Evolutionary conservation across 768 basidiomycete species (phyloP), one percentile per base, ranked within the genome.

Genomic region (Amyloporia xantha): DNA sequence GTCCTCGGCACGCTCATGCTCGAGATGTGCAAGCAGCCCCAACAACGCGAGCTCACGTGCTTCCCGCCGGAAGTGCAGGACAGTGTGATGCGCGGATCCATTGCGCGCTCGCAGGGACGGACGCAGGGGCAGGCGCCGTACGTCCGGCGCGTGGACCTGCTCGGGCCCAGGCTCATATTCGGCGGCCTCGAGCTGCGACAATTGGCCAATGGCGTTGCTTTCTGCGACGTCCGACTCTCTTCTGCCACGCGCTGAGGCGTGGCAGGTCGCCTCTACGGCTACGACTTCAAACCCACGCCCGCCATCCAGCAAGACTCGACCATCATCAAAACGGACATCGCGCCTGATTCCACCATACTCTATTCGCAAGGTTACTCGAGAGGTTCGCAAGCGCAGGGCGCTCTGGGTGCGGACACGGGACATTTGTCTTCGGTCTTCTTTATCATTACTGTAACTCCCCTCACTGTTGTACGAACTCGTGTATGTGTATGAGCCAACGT

Each of bases 191-290:
- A 39, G 11, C 17, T 53, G 35, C 27, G 28, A 17, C 19, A 40
- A 9, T n/a, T 51, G 20, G 42, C 38, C 6, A 30, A 36, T 19
- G 52, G 50, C 20, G 40, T 47, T 3, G 52, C 47, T 2, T 26
- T 24, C 36, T 50, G 49, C 44, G 47, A 47, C n/a, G 42, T 53
- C 20, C 47, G 44, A 19, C 41, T 24, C 27, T 15, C 24, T 20
- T n/a, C 20, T 26, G n/a, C 40, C 2, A 11, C 64, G 44, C 62
- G 62, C 62, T 62, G 63, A 64, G 63, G 60, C 59, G 49, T 54
- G 63, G 62, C 59, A 63, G 17, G 19, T 25, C 38, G 36, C 25
- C n/a, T 24, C 19, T 3, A 26, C 23, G 9, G n/a, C 39, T 1
- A 19, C 27, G n/a, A 17, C 6, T 6, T 23, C 30, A 12, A n/a